Evolutionary conservation across 2,329 filamentous ascomycete species (phyloP).

Genomic region (Xylaria multiplex): DNA sequence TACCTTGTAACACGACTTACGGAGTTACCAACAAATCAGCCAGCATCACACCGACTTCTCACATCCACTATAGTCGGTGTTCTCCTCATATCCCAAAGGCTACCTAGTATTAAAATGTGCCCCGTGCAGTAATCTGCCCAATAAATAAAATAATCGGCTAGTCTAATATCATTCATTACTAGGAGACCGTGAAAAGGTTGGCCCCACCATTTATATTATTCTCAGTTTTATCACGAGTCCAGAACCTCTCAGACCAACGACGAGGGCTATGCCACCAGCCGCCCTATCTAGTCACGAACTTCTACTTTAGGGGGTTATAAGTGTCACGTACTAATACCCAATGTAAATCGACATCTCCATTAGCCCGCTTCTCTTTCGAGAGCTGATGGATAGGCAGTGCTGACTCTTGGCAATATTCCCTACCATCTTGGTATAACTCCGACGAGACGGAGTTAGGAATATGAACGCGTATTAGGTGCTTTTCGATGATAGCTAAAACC

Average conservation of each 20-base stretch:
- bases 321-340: constrained; percentile 14
- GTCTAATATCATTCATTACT: constrained; percentile 3
- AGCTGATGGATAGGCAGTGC: constrained; percentile 4
- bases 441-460: constrained; percentile 6
- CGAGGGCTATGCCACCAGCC: constrained; percentile 34
- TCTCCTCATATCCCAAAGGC: neutral
- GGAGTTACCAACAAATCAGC: constrained; percentile 8
- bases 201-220: constrained; percentile 24
- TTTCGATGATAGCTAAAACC: neutral
- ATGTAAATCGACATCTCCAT: constrained; percentile 15
- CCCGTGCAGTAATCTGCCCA: neutral
- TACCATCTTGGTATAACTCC: constrained; percentile 6
- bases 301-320: constrained; percentile 10
- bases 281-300: constrained; percentile 27
- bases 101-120: neutral
- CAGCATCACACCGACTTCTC: constrained; percentile 32
- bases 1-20: neutral
- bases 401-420: neutral
- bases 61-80: neutral
- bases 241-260: constrained; percentile 16
- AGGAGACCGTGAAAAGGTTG: constrained; percentile 12
- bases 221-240: constrained; percentile 31
- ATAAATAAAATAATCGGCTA: no score
- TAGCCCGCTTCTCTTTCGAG: constrained; percentile 15
- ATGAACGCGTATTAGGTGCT: constrained; percentile 1